Percentiles rank a stretch among this genome's conserved stretches.
These are phyloP conservation scores for Psilocybe sp. DNA, from an alignment of 768 basidiomycete species.

Conservation along the genomic window DNA sequence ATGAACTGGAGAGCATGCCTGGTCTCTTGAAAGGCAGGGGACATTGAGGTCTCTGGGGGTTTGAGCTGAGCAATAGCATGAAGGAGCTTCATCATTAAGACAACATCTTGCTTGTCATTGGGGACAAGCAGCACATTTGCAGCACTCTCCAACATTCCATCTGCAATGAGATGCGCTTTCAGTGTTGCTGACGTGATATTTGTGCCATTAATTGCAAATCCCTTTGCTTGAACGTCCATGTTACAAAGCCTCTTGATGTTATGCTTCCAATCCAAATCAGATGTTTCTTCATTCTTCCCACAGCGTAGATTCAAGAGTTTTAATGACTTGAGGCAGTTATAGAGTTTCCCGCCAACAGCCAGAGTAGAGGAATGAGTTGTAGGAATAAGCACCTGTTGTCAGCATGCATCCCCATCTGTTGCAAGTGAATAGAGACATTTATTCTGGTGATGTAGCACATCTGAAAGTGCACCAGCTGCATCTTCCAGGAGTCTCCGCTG, in stretches of 20 bases:
- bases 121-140: not conserved
- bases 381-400: slow-evolving; percentile 1
- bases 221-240: not conserved
- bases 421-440: slow-evolving; percentile 1
- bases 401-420: slow-evolving; percentile 4
- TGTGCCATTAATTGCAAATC: not conserved
- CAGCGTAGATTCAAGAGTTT: slow-evolving; percentile 1
- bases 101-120: slow-evolving; percentile 3
- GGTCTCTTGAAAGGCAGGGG: not conserved
- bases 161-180: not conserved
- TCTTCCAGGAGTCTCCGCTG: no score
- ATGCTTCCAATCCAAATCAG: slow-evolving; percentile 7
- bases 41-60: not conserved
- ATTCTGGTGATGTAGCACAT: not conserved
- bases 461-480: no score
- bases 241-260: slow-evolving; percentile 5
- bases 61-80: slow-evolving; percentile 1
- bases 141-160: not conserved
- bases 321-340: not conserved
- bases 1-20: not conserved
- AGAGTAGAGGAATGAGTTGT: not conserved
- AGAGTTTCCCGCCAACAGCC: not conserved
- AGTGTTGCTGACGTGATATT: not conserved
- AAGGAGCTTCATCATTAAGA: slow-evolving; percentile 13
- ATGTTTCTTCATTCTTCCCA: slow-evolving; percentile 1